phyloP scores from a whole-genome alignment of 768 basidiomycete genomes.

The Gymnopilus junonius region DNA sequence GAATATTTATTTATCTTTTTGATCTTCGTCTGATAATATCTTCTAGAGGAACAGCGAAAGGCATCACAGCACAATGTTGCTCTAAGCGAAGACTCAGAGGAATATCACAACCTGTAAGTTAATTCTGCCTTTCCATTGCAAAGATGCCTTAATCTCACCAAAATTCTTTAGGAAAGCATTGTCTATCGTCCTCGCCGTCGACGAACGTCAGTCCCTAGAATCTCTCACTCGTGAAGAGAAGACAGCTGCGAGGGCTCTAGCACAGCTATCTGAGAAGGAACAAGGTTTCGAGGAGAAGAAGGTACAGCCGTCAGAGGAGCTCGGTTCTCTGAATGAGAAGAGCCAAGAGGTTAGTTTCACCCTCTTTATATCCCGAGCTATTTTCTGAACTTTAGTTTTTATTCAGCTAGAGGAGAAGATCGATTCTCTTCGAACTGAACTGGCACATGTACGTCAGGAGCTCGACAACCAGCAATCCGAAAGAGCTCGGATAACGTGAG shows the following conservation, averaged over 20 bases:
- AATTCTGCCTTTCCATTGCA: neutral
- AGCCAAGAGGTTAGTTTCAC: conserved; percentile 57
- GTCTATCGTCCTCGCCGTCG: conserved; percentile 79
- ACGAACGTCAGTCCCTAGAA: conserved; percentile 87
- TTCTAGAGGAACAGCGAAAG: conserved; percentile 72
- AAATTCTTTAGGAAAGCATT: conserved; percentile 66
- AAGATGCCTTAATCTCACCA: neutral
- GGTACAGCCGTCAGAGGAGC: conserved; percentile 59
- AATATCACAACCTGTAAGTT: conserved; percentile 82
- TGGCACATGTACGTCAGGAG: conserved; percentile 73
- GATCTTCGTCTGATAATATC: neutral
- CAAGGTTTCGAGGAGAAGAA: conserved; percentile 65
- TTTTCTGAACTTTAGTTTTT: neutral
- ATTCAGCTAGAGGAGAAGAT: conserved; percentile 66
- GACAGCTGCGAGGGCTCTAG: conserved; percentile 63
- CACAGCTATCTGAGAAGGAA: conserved; percentile 70
- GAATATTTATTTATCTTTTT: conserved; percentile 18
- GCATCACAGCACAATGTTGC: conserved; percentile 77
- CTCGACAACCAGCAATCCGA: conserved; percentile 88
- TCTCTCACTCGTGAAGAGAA: conserved; percentile 84
- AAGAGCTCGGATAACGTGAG: conserved; percentile 76
- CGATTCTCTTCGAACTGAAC: conserved; percentile 55
- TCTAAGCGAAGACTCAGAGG: conserved; percentile 80
- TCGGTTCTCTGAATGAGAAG: conserved; percentile 47
- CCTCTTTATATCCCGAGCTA: neutral